These are phyloP conservation scores for Eremothecium cymbalariae DNA, from an alignment of 1,139 yeast species.

Conservation along the genomic window DNA sequence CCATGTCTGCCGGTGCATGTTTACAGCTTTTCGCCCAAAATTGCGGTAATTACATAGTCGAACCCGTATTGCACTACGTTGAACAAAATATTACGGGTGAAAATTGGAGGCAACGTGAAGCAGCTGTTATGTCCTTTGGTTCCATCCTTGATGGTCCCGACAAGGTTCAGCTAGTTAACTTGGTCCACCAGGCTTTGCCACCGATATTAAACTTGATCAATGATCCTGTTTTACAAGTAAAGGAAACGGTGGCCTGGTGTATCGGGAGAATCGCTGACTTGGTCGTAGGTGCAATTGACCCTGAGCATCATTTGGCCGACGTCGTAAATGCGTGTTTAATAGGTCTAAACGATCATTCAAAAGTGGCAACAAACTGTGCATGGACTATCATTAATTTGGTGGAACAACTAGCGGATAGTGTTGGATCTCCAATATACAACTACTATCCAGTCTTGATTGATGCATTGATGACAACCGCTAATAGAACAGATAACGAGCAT, in stretches of 20 bases:
- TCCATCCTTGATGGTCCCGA: slow-evolving; percentile 95
- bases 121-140: slow-evolving; percentile 98
- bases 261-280: slow-evolving; percentile 91
- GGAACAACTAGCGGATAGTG: slow-evolving; percentile 68
- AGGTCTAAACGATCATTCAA: slow-evolving; percentile 85
- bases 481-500: slow-evolving; percentile 70
- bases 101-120: slow-evolving; percentile 87
- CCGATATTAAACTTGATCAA: slow-evolving; percentile 67
- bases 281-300: slow-evolving; percentile 69
- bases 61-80: slow-evolving; percentile 77
- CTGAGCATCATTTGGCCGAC: slow-evolving; percentile 53
- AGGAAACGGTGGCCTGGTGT: slow-evolving; percentile 98
- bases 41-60: slow-evolving; percentile 77
- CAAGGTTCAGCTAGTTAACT: slow-evolving; percentile 51
- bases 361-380: slow-evolving; percentile 90
- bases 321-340: slow-evolving; percentile 63
- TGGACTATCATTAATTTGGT: slow-evolving; percentile 91
- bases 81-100: slow-evolving; percentile 54
- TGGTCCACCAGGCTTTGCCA: slow-evolving; percentile 73
- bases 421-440: slow-evolving; percentile 60
- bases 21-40: slow-evolving; percentile 87
- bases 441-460: slow-evolving; percentile 66
- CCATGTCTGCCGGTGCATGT: slow-evolving; percentile 99
- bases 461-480: slow-evolving; percentile 59
- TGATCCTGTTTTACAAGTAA: slow-evolving; percentile 74